Base-by-base conservation (phyloP, 805 yeast species). In the Yamadazyma akitaensis region DNA sequence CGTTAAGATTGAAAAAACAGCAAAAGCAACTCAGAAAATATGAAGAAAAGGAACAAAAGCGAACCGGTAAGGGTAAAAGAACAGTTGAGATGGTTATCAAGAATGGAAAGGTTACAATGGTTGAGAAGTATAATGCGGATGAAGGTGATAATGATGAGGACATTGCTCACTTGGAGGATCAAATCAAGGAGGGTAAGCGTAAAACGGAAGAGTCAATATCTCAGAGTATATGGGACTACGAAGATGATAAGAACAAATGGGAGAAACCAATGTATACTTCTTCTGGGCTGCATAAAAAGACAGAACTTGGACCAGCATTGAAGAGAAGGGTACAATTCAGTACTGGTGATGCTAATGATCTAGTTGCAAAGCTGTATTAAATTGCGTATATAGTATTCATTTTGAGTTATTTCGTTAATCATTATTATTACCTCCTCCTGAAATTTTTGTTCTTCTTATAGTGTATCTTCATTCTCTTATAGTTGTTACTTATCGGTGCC, bases 1-100 rank as follows among this genome's bases (percentile, higher is more conserved):
- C 97, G 0, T 70, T 89, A 47, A 89, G 88, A 60, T 68, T 94
- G 56, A 89, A 90, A 62, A 81, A 81, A 54, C 97, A 91, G 61
- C 98, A 94, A 58, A 77, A 84, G 48, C 83, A 80, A 49, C 61
- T 82, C 48, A 72, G 91, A 10, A 81, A 80, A 49, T 75, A 80
- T 58, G 86, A 86, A 48, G 80, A 78, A 39, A 64, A 72, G 32
- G 84, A 81, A 37, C 68, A 68, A 42, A 79, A 77, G 28, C 68
- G 89, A 33, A 61, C 77, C 1, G 97, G 97, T 0, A 75, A 89
- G 39, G 91, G 92, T 3, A 80, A 80, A 50, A 80, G 77, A 48
- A 85, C 86, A 1, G 72, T 94, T 40, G 88, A 86, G 53, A 83
- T 94, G 75, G 81, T 84, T 16, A 82, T 94, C 18, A 73, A 77